Evolutionary conservation across 768 basidiomycete species (phyloP).

Genomic region (Termitomyces sp.): DNA sequence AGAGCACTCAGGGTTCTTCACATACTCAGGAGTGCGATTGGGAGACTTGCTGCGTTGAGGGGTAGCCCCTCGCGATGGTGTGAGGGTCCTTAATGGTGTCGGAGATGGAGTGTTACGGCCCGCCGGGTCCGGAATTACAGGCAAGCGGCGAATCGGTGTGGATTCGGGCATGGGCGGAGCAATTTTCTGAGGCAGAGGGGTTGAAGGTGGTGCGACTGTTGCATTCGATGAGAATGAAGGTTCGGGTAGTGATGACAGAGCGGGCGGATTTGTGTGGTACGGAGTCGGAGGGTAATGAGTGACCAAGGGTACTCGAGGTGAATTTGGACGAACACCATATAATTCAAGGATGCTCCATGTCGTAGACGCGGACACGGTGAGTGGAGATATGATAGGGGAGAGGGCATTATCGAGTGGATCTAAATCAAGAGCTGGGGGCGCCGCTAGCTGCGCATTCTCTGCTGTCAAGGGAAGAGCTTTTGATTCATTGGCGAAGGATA

Average conservation of each 20-base stretch:
- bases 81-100: neutral
- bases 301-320: conserved; percentile 7
- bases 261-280: conserved; percentile 5
- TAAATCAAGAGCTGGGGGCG: conserved; percentile 10
- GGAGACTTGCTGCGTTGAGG: neutral
- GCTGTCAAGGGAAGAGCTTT: neutral
- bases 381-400: conserved; percentile 13
- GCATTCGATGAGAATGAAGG: conserved; percentile 1
- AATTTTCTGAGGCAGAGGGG: neutral
- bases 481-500: neutral
- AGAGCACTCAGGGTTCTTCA: neutral
- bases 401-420: neutral
- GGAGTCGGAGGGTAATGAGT: conserved; percentile 12
- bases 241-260: conserved; percentile 3
- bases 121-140: conserved; percentile 11
- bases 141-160: conserved; percentile 13
- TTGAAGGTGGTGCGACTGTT: neutral
- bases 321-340: conserved; percentile 15
- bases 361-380: conserved; percentile 16
- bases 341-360: conserved; percentile 22
- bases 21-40: neutral
- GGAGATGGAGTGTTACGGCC: neutral
- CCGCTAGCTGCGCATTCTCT: neutral
- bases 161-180: neutral
- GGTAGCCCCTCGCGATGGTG: neutral